These are phyloP conservation scores for Candida boleticola DNA, from an alignment of 805 yeast species.

Conservation along the genomic window DNA sequence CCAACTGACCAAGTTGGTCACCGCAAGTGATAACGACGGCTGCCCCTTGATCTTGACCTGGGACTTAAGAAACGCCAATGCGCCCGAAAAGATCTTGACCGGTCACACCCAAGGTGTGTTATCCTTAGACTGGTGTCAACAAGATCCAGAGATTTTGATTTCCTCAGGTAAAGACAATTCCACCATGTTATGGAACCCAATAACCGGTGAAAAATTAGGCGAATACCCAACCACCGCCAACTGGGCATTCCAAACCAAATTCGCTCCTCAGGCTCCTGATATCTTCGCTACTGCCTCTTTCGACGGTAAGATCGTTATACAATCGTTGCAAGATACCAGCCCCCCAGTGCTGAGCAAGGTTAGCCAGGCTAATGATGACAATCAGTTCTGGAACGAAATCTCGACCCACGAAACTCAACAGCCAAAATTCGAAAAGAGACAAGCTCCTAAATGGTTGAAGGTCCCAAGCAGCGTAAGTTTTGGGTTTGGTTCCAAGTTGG, in stretches of 20 bases:
- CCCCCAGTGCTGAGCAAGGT: constrained; percentile 50
- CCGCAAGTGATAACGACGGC: constrained; percentile 81
- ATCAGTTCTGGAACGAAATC: constrained; percentile 83
- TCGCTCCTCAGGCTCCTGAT: constrained; percentile 88
- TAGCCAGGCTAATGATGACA: constrained; percentile 48
- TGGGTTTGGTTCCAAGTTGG: constrained; percentile 93
- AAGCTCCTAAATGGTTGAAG: constrained; percentile 89
- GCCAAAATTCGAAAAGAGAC: constrained; percentile 67
- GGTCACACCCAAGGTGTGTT: constrained; percentile 90
- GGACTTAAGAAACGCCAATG: constrained; percentile 92
- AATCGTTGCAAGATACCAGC: constrained; percentile 84
- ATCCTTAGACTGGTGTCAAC: constrained; percentile 89
- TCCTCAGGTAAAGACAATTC: constrained; percentile 94
- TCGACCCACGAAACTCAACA: constrained; percentile 67
- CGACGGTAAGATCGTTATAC: constrained; percentile 78
- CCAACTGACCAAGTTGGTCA: constrained; percentile 78
- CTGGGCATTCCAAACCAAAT: constrained; percentile 88
- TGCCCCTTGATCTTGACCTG: constrained; percentile 82
- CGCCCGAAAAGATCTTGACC: constrained; percentile 72
- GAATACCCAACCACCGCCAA: constrained; percentile 89
- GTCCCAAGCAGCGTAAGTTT: constrained; percentile 73
- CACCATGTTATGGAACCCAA: constrained; percentile 88
- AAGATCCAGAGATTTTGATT: constrained; percentile 73
- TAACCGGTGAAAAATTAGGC: constrained; percentile 67
- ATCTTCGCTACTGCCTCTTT: constrained; percentile 84